Conservation (phyloP, 75 land plant species). For the Selaginella moellendorffii region DNA sequence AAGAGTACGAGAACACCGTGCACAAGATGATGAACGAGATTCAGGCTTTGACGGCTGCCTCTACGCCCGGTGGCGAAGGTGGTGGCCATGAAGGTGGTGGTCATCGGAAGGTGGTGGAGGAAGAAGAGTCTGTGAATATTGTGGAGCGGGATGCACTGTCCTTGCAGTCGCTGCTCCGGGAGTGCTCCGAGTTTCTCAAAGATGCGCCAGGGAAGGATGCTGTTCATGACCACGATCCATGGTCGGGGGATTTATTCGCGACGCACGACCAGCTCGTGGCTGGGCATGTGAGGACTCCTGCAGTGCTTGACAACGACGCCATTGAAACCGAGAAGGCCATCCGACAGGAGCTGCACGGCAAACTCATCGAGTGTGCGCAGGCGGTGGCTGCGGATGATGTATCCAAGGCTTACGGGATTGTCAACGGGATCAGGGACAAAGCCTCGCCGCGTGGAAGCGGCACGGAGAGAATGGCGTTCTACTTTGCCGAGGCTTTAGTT, state of each 20-base stretch:
- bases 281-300: neutral
- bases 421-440: conserved; percentile 45
- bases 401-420: conserved; percentile 30
- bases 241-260: neutral
- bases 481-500: conserved; percentile 49
- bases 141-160: too few species aligned
- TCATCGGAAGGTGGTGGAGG: too few species aligned
- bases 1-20: too few species aligned
- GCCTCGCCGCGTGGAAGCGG: conserved; percentile 44
- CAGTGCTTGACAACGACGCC: neutral
- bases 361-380: conserved; percentile 53
- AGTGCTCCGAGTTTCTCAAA: neutral
- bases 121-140: too few species aligned
- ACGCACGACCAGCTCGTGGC: neutral
- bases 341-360: conserved; percentile 30
- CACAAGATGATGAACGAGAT: too few species aligned
- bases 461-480: conserved; percentile 45
- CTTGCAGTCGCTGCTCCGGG: neutral
- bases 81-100: too few species aligned
- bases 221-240: too few species aligned
- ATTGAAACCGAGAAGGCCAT: neutral
- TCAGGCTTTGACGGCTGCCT: too few species aligned
- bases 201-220: too few species aligned
- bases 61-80: too few species aligned
- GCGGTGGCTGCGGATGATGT: conserved; percentile 41